phyloP scores from a whole-genome alignment of 257 asterid species.

The Buddleja alternifolia region DNA sequence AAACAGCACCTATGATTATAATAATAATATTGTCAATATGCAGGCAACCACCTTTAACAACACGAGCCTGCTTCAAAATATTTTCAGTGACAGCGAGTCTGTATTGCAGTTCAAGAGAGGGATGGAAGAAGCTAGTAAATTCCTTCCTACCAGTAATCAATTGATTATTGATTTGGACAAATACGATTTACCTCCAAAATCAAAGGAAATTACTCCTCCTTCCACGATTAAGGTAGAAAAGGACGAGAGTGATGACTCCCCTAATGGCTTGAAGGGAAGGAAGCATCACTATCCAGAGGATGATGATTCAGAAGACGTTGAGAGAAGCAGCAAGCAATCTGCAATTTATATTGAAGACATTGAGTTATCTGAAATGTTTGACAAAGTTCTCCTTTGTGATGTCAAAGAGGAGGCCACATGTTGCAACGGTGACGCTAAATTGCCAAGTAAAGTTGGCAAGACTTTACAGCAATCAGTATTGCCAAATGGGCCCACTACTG shows the following conservation, averaged over 20 bases:
- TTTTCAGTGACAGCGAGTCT: slow-evolving; percentile 67
- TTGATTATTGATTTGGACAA: slow-evolving; percentile 79
- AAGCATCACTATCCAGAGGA: slow-evolving; percentile 74
- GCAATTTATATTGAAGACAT: slow-evolving; percentile 69
- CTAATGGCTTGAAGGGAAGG: slow-evolving; percentile 54
- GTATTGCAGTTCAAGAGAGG: slow-evolving; percentile 86
- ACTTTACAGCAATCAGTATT: slow-evolving; percentile 31
- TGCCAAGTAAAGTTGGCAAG: slow-evolving; percentile 21
- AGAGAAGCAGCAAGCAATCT: slow-evolving; percentile 84
- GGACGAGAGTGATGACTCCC: slow-evolving; percentile 44
- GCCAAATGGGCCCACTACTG: slow-evolving; percentile 39
- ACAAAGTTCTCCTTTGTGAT: no score
- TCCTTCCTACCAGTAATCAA: slow-evolving; percentile 66
- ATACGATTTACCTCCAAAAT: slow-evolving; percentile 67
- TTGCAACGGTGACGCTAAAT: slow-evolving; percentile 22
- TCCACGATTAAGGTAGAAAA: slow-evolving; percentile 56
- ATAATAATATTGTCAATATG: no score
- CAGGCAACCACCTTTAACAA: slow-evolving; percentile 40
- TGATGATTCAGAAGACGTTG: slow-evolving; percentile 53
- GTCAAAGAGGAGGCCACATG: slow-evolving; percentile 35
- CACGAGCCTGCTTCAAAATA: slow-evolving; percentile 42
- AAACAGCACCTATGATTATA: slow-evolving; percentile 34
- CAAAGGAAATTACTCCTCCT: slow-evolving; percentile 44
- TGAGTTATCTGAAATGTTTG: slow-evolving; percentile 84
- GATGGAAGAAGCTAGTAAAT: slow-evolving; percentile 90